phyloP scores from a whole-genome alignment of 305 asterid species.

The Solanum hybrid region DNA sequence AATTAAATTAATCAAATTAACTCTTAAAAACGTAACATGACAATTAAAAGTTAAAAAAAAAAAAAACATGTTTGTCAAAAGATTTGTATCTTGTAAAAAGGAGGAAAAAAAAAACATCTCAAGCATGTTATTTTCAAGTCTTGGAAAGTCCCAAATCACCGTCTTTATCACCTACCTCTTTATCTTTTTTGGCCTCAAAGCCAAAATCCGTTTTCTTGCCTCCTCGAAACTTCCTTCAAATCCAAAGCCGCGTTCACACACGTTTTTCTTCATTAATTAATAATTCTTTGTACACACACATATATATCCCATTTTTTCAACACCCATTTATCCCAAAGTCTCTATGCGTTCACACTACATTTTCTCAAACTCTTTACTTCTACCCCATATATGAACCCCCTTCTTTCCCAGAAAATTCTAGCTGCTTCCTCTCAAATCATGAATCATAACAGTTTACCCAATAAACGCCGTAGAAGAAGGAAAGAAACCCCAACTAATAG shows the following conservation, averaged over 20 bases:
- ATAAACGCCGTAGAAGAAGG: slow-evolving; percentile 23
- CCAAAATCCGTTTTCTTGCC: neutral
- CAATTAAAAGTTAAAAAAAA: too few relatives aligned
- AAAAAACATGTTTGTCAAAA: neutral
- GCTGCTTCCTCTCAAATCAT: slow-evolving; percentile 12
- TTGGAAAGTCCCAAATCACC: neutral
- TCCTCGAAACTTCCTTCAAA: slow-evolving; percentile 30
- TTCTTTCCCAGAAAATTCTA: neutral
- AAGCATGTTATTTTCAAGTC: neutral
- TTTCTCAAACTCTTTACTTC: slow-evolving; percentile 20
- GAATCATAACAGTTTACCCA: slow-evolving; percentile 33
- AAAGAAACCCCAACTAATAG: slow-evolving; percentile 5
- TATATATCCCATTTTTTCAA: neutral
- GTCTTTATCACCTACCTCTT: slow-evolving; percentile 4
- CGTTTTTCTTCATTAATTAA: slow-evolving; percentile 5
- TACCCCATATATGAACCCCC: slow-evolving; percentile 9
- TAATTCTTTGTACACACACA: neutral
- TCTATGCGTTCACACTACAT: slow-evolving; percentile 47
- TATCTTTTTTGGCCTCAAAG: neutral
- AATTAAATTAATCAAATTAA: too few relatives aligned
- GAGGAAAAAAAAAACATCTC: neutral
- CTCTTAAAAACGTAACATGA: too few relatives aligned
- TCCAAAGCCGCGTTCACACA: slow-evolving; percentile 11
- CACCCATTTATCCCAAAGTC: slow-evolving; percentile 4
- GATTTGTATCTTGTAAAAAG: neutral